These are phyloP conservation scores for Stylosanthes scabra DNA, from an alignment of 331 rosid species.

Conservation along the genomic window DNA sequence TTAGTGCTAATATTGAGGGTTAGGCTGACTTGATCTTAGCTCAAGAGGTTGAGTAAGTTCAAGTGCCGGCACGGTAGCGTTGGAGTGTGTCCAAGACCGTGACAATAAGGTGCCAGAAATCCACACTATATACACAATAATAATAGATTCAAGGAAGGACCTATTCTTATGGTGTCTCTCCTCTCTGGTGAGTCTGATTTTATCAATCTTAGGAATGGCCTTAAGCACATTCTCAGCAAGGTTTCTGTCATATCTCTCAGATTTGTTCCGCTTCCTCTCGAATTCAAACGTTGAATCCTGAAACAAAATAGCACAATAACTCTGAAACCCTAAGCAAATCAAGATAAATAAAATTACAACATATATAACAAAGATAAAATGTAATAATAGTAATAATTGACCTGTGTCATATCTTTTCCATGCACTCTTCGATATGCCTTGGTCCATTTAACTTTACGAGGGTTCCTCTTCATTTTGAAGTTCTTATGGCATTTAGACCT, in stretches of 20 bases:
- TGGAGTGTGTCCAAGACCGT: no score
- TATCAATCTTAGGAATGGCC: constrained; percentile 78
- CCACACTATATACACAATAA: no score
- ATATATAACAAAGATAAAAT: neutral
- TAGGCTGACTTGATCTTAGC: no score
- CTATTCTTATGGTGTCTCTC: constrained; percentile 44
- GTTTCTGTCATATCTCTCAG: constrained; percentile 86
- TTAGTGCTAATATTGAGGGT: no score
- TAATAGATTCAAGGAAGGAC: constrained; percentile 13
- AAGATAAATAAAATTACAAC: neutral
- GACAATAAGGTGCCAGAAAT: no score
- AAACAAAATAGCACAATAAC: constrained; percentile 2
- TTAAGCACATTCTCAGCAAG: constrained; percentile 56
- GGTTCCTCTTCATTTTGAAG: constrained; percentile 96
- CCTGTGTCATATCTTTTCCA: constrained; percentile 97
- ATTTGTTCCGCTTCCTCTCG: constrained; percentile 89
- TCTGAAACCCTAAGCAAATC: constrained; percentile 10
- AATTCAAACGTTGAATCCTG: constrained; percentile 92
- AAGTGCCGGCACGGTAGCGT: no score
- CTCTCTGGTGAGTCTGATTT: constrained; percentile 59
- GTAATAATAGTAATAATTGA: constrained; percentile 10
- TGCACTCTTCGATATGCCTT: constrained; percentile 81
- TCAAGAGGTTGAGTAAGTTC: no score
- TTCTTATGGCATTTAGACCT: constrained; percentile 95
- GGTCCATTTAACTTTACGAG: constrained; percentile 94